Evolutionary conservation across 257 asterid genomes (phyloP).

Genomic region (Ehretia macrophylla): DNA sequence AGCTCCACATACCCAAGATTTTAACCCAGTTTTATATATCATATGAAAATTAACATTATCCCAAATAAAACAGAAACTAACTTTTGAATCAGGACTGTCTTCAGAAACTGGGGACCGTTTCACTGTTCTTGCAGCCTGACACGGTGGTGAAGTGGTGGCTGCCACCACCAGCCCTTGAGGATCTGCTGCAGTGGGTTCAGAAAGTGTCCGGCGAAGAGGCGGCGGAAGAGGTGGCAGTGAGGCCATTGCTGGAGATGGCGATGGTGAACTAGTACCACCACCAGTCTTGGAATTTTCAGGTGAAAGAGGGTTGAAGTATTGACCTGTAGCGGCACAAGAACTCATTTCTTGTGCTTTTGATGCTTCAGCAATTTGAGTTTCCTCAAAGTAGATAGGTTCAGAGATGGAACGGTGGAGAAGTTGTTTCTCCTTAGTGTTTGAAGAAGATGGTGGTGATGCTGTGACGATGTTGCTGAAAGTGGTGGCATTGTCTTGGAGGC

Average conservation of each 20-base stretch:
- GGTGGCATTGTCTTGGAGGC: conserved; percentile 19
- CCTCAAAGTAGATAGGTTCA: conserved; percentile 27
- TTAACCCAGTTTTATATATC: no score
- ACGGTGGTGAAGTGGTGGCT: conserved; percentile 30
- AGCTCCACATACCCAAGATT: no score
- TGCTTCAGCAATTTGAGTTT: neutral
- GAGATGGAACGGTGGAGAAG: conserved; percentile 42
- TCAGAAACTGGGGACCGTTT: conserved; percentile 22
- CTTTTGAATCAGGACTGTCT: conserved; percentile 34
- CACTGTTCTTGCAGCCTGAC: conserved; percentile 13
- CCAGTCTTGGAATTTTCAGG: conserved; percentile 10
- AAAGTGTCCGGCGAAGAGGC: conserved; percentile 16
- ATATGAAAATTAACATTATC: neutral
- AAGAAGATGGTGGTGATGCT: neutral
- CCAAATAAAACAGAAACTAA: neutral
- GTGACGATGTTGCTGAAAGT: neutral
- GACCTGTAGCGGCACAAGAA: neutral
- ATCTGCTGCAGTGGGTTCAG: conserved; percentile 25
- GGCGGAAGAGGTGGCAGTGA: conserved; percentile 6
- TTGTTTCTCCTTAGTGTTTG: neutral
- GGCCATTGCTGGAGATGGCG: neutral
- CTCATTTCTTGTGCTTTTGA: neutral
- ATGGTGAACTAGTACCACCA: conserved; percentile 1
- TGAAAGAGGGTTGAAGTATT: conserved; percentile 4
- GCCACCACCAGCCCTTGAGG: conserved; percentile 4